phyloP scores from a whole-genome alignment of 2,329 filamentous ascomycete species.

The Diplodia intermedia region DNA sequence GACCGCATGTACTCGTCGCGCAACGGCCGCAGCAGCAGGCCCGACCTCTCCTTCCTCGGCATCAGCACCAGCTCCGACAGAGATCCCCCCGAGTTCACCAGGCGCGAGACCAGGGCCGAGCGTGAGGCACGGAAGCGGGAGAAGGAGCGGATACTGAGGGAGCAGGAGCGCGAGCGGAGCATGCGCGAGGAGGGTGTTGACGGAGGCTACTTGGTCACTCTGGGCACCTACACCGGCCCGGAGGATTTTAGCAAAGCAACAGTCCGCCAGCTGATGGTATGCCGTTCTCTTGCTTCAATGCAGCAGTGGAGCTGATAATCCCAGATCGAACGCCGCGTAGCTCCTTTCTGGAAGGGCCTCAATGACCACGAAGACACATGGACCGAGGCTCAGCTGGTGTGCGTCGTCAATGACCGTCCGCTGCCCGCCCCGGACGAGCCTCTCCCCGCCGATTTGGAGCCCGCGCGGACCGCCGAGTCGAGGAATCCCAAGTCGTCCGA shows the following conservation, averaged over 20 bases:
- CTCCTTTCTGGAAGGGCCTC: constrained; percentile 94
- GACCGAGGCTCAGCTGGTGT: constrained; percentile 95
- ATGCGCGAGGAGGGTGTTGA: constrained; percentile 92
- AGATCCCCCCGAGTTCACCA: constrained; percentile 62
- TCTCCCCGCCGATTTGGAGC: constrained; percentile 70
- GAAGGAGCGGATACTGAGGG: constrained; percentile 74
- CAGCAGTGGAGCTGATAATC: constrained; percentile 33
- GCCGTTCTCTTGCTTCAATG: constrained; percentile 34
- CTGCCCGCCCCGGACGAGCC: constrained; percentile 81
- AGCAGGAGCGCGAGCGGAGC: constrained; percentile 88
- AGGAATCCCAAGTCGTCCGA: constrained; percentile 58
- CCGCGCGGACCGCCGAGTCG: background rate
- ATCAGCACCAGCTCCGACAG: constrained; percentile 58
- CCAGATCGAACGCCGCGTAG: constrained; percentile 91
- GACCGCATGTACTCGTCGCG: constrained; percentile 47
- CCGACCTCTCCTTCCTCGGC: constrained; percentile 66
- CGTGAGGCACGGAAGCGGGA: constrained; percentile 85
- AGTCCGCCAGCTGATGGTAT: constrained; percentile 89
- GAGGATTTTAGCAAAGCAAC: constrained; percentile 93
- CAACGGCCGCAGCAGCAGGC: constrained; percentile 61
- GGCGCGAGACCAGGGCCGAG: constrained; percentile 89
- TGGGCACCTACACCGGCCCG: constrained; percentile 88
- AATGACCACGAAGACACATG: constrained; percentile 88
- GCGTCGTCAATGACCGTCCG: constrained; percentile 81
- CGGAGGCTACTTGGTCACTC: constrained; percentile 90